phyloP scores from a whole-genome alignment of 345 rosid genomes.

The Melastoma malabathricum region DNA sequence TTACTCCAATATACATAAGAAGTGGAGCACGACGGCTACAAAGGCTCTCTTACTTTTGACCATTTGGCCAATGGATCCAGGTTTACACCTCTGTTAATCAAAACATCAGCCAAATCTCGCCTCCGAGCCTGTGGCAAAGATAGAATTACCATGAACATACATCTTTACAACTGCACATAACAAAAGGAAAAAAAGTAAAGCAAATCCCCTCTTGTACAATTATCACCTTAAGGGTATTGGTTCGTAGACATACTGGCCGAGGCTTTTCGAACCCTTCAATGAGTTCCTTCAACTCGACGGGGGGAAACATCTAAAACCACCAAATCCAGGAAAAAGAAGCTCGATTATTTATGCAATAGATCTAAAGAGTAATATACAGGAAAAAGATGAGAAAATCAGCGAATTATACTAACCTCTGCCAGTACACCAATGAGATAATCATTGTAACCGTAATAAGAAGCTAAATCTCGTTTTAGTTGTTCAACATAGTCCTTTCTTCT shows the following conservation, averaged over 20 bases:
- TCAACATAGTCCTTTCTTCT: constrained; percentile 53
- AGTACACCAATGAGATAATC: constrained; percentile 65
- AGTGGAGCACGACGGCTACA: background rate
- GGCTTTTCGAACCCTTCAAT: constrained; percentile 93
- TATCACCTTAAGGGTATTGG: constrained; percentile 80
- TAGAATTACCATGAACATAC: background rate
- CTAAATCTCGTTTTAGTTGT: constrained; percentile 64
- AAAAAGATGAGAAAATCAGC: background rate
- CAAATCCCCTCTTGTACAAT: constrained; percentile 1
- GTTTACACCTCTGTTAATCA: constrained; percentile 89
- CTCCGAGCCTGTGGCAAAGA: constrained; percentile 47
- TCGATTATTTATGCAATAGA: background rate
- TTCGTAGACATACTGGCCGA: constrained; percentile 70
- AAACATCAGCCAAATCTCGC: constrained; percentile 88
- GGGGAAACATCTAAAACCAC: constrained; percentile 70
- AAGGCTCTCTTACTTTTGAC: constrained; percentile 57
- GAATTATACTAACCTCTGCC: constrained; percentile 44
- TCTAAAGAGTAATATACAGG: background rate
- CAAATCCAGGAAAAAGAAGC: background rate
- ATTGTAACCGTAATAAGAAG: constrained; percentile 84
- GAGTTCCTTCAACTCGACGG: constrained; percentile 81
- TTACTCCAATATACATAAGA: background rate
- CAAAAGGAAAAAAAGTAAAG: background rate
- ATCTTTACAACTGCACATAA: background rate
- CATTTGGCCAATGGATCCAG: constrained; percentile 90